Conservation (phyloP, 768 basidiomycete species). For the Naganishia vaughanmartiniae region DNA sequence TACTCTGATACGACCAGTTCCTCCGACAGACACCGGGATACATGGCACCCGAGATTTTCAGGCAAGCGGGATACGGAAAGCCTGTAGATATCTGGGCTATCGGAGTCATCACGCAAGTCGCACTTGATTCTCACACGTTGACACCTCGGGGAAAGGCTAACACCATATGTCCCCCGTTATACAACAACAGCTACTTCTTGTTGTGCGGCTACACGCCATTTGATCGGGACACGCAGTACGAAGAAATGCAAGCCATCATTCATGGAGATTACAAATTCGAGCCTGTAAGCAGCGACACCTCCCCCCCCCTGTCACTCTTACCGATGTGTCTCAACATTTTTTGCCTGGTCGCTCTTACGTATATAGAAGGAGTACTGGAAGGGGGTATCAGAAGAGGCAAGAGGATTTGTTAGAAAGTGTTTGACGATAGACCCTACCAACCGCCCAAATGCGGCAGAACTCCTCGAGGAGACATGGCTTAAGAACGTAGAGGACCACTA, state of each 20-base stretch:
- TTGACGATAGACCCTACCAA: slow-evolving; percentile 76
- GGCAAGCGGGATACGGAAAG: slow-evolving; percentile 90
- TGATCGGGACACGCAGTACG: slow-evolving; percentile 72
- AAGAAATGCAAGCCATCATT: slow-evolving; percentile 94
- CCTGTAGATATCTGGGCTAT: slow-evolving; percentile 97
- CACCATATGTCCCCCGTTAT: neutral
- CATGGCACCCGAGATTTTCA: slow-evolving; percentile 96
- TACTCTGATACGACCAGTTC: neutral
- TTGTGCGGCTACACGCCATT: slow-evolving; percentile 90
- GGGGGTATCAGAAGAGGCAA: slow-evolving; percentile 58
- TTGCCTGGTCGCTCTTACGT: slow-evolving; percentile 80
- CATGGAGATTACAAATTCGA: slow-evolving; percentile 89
- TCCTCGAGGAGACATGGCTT: slow-evolving; percentile 77
- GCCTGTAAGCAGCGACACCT: slow-evolving; percentile 55
- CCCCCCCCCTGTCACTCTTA: neutral
- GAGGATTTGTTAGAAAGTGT: slow-evolving; percentile 75
- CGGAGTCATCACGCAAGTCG: slow-evolving; percentile 79
- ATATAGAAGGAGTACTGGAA: slow-evolving; percentile 54
- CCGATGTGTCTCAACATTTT: slow-evolving; percentile 43
- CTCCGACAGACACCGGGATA: slow-evolving; percentile 57
- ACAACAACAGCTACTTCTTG: slow-evolving; percentile 67
- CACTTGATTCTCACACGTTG: neutral
- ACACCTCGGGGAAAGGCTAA: neutral
- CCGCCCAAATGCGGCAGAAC: slow-evolving; percentile 75
- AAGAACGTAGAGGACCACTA: slow-evolving; percentile 62